Conservation (phyloP, 805 yeast genomes). For the Yarrowia sp. region DNA sequence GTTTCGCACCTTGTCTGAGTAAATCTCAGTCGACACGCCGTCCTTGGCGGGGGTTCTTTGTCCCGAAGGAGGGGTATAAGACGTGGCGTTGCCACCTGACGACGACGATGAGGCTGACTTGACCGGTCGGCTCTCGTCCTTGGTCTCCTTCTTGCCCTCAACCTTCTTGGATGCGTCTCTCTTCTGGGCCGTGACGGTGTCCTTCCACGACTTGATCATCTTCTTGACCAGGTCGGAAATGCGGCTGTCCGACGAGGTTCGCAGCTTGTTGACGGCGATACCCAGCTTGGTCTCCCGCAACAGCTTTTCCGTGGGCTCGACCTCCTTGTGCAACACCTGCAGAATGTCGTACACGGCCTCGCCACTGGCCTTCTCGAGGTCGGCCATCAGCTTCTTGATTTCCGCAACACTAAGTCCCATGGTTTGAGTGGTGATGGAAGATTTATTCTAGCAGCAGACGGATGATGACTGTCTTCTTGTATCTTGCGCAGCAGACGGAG, state of each 20-base stretch:
- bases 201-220: slow-evolving; percentile 90
- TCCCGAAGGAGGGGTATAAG: slow-evolving; percentile 55
- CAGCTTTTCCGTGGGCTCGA: slow-evolving; percentile 82
- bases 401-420: slow-evolving; percentile 58
- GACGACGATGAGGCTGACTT: slow-evolving; percentile 32
- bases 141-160: slow-evolving; percentile 36
- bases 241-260: slow-evolving; percentile 67
- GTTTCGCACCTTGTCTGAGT: slow-evolving; percentile 82
- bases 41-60: slow-evolving; percentile 85
- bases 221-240: slow-evolving; percentile 75
- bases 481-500: not conserved
- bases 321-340: slow-evolving; percentile 68
- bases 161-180: slow-evolving; percentile 39
- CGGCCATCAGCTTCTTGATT: slow-evolving; percentile 70
- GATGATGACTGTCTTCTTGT: not conserved
- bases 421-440: too few species aligned
- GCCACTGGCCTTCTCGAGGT: slow-evolving; percentile 73
- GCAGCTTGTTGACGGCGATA: slow-evolving; percentile 88
- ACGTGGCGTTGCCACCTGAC: slow-evolving; percentile 25
- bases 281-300: slow-evolving; percentile 96
- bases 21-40: slow-evolving; percentile 71
- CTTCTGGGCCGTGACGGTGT: slow-evolving; percentile 66
- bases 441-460: too few species aligned
- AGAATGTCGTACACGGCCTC: slow-evolving; percentile 71
- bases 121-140: slow-evolving; percentile 38